Evolutionary conservation across 176 grass and related monocot species (phyloP).

Genomic region (Oryza australiensis): DNA sequence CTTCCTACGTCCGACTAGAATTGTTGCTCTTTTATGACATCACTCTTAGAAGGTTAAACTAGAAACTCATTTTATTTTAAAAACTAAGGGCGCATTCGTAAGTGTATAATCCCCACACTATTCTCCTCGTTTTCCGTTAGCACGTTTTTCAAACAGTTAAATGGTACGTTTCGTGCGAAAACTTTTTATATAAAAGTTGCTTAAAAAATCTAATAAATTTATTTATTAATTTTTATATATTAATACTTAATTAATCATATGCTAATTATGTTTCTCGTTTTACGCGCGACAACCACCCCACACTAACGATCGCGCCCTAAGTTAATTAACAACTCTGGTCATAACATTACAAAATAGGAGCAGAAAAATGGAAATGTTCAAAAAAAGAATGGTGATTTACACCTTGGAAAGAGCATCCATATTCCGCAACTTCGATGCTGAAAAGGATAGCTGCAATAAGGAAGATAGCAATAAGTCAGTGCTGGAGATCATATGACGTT

Average conservation of each 20-base stretch:
- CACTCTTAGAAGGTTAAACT: not conserved
- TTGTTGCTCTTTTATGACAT: not conserved
- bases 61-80: not conserved
- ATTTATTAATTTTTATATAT: no score
- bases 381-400: conserved; percentile 9
- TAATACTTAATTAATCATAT: no score
- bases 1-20: not conserved
- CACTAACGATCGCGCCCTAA: no score
- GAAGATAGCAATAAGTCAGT: conserved; percentile 28
- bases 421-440: conserved; percentile 69
- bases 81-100: no score
- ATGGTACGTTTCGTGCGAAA: no score
- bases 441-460: conserved; percentile 71
- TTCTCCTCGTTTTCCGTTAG: no score
- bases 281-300: no score
- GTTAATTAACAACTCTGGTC: not conserved
- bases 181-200: no score
- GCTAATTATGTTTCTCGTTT: no score
- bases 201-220: no score
- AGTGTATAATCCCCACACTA: no score
- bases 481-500: conserved; percentile 5
- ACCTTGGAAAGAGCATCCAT: conserved; percentile 92
- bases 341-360: conserved; percentile 1
- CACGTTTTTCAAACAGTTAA: no score
- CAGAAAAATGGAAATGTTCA: conserved; percentile 19